Evolutionary conservation across 2,329 filamentous ascomycete species (phyloP).

Genomic region (Diplodia corticola): DNA sequence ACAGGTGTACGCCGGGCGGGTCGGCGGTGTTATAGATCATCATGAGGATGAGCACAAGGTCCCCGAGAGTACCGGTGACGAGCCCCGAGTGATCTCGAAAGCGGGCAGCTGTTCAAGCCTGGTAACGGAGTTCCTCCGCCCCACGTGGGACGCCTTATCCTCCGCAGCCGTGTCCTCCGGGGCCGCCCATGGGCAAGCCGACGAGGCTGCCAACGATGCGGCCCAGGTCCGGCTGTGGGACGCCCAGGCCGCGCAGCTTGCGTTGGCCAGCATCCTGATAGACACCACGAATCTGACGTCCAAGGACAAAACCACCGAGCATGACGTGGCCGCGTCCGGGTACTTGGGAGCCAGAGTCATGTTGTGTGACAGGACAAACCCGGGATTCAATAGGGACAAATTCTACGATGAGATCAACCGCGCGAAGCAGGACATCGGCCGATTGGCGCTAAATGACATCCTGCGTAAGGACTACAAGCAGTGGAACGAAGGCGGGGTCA

Average conservation of each 20-base stretch:
- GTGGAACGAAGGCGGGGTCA: constrained; percentile 58
- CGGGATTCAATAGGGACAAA: constrained; percentile 52
- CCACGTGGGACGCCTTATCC: constrained; percentile 58
- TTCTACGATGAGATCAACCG: constrained; percentile 62
- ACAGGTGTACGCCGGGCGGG: constrained; percentile 51
- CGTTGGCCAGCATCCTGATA: constrained; percentile 69
- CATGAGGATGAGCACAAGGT: constrained; percentile 70
- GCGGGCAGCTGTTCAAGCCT: constrained; percentile 74
- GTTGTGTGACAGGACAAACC: constrained; percentile 29
- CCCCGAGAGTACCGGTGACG: constrained; percentile 45
- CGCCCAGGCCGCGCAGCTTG: constrained; percentile 64
- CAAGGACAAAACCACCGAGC: constrained; percentile 62
- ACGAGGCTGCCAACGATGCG: constrained; percentile 38
- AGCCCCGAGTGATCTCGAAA: constrained; percentile 63
- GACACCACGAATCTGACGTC: constrained; percentile 67
- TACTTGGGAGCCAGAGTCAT: constrained; percentile 60
- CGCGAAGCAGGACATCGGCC: constrained; percentile 68
- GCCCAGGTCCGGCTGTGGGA: constrained; percentile 48
- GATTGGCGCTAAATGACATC: constrained; percentile 64
- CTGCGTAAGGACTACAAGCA: constrained; percentile 83
- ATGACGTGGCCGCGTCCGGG: constrained; percentile 59
- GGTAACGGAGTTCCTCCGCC: constrained; percentile 60
- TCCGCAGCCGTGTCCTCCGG: constrained; percentile 43
- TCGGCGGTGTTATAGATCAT: constrained; percentile 73
- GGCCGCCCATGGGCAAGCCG: constrained; percentile 43